A percentile compares a stretch with the other conserved stretches of the same genome.
Conservation (phyloP, 2,329 filamentous ascomycete species). For the Colletotrichum lentis region DNA sequence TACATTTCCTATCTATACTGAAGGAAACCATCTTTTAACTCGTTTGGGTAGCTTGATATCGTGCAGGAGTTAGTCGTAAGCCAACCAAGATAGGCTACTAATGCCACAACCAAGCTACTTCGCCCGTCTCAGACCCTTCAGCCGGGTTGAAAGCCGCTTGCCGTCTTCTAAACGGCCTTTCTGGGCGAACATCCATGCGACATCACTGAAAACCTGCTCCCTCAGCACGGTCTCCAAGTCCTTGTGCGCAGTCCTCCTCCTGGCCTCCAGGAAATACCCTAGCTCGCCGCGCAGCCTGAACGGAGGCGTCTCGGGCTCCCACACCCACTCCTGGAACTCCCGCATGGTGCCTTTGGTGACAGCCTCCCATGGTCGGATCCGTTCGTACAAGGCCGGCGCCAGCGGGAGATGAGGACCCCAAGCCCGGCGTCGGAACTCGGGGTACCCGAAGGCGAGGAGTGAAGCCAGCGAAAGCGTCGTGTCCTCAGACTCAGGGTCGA, state of each 20-base stretch:
- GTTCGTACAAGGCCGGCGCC: conserved; percentile 20
- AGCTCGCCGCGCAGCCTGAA: conserved; percentile 38
- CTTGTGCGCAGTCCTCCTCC: conserved; percentile 34
- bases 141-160: background rate
- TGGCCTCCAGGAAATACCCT: conserved; percentile 36
- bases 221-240: conserved; percentile 37
- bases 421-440: conserved; percentile 40
- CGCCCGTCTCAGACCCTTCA: background rate
- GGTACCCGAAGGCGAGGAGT: conserved; percentile 42
- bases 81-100: background rate
- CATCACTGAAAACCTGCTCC: conserved; percentile 36
- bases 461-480: conserved; percentile 41
- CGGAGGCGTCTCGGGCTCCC: conserved; percentile 31
- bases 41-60: fast-evolving
- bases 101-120: background rate
- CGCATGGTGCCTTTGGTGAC: conserved; percentile 23
- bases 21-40: background rate
- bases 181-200: conserved; percentile 27
- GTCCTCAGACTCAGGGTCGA: conserved; percentile 15
- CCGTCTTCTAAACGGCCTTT: background rate
- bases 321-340: conserved; percentile 31
- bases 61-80: too few species aligned
- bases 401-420: conserved; percentile 40
- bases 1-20: too few species aligned
- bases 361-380: conserved; percentile 37